These are phyloP conservation scores for Colletotrichum truncatum DNA, from an alignment of 2,329 filamentous ascomycete genomes.

Conservation along the genomic window DNA sequence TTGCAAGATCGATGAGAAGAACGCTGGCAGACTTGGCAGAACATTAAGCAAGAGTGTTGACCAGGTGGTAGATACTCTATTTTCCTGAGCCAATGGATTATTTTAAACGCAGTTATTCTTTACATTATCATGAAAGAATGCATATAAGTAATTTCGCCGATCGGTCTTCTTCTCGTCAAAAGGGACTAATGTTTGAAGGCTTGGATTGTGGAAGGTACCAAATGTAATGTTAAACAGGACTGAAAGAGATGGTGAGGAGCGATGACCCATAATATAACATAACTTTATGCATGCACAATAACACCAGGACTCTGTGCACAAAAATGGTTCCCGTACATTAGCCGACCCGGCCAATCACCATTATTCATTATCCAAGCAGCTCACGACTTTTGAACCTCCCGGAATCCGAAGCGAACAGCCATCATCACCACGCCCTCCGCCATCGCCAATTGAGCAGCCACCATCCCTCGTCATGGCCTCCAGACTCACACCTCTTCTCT, in stretches of 20 bases:
- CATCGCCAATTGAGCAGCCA: constrained; percentile 38
- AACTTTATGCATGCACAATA: constrained; percentile 14
- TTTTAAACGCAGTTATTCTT: no score
- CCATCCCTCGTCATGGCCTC: constrained; percentile 74
- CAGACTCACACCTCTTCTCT: constrained; percentile 78
- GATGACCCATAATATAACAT: neutral
- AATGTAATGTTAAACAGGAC: no score
- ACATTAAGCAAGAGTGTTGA: no score
- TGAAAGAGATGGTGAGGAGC: neutral
- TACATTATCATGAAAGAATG: no score
- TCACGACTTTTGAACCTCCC: constrained; percentile 34
- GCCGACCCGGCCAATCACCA: constrained; percentile 25
- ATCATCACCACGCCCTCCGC: constrained; percentile 6
- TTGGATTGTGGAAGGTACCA: no score
- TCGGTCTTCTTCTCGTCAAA: no score
- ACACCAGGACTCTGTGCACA: neutral
- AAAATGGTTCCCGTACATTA: constrained; percentile 1
- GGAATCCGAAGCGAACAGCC: constrained; percentile 24
- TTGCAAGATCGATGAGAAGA: no score
- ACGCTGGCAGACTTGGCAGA: no score
- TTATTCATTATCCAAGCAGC: constrained; percentile 32
- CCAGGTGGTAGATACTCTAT: no score
- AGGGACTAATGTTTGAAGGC: no score
- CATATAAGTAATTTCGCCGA: no score
- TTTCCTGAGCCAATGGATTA: no score